Conservation (phyloP, 2,329 filamentous ascomycete species). For the Aspergillus clavatus region DNA sequence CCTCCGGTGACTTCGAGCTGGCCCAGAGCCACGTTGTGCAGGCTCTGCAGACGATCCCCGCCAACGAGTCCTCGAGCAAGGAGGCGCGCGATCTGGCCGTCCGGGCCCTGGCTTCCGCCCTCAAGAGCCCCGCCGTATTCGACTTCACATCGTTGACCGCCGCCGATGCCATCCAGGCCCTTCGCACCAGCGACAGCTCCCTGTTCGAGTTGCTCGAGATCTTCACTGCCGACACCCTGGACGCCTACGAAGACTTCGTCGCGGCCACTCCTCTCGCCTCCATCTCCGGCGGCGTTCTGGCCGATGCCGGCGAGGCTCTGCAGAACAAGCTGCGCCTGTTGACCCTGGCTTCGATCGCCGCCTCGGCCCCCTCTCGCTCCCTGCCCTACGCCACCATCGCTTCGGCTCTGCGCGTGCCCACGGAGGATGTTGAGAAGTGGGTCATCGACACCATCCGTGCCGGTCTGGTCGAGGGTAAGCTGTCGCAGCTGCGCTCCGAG, state of each 20-base stretch:
- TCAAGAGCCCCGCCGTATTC: slow-evolving; percentile 61
- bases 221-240: slow-evolving; percentile 87
- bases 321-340: slow-evolving; percentile 95
- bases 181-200: slow-evolving; percentile 75
- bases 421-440: slow-evolving; percentile 92
- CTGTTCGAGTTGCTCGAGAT: slow-evolving; percentile 93
- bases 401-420: slow-evolving; percentile 75
- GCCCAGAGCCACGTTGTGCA: slow-evolving; percentile 68
- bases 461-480: slow-evolving; percentile 90
- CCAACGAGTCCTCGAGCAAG: slow-evolving; percentile 49
- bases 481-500: slow-evolving; percentile 85
- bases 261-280: slow-evolving; percentile 49
- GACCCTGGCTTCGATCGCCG: slow-evolving; percentile 84
- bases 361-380: slow-evolving; percentile 75
- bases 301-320: slow-evolving; percentile 69
- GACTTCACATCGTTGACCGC: slow-evolving; percentile 69
- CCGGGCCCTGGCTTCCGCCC: slow-evolving; percentile 62
- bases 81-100: slow-evolving; percentile 58
- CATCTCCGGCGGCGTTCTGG: slow-evolving; percentile 80
- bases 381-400: slow-evolving; percentile 84
- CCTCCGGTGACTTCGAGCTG: slow-evolving; percentile 71
- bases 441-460: slow-evolving; percentile 97
- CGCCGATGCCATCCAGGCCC: slow-evolving; percentile 74
- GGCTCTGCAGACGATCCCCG: slow-evolving; percentile 72
- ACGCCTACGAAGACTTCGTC: slow-evolving; percentile 93